Conservation (phyloP, 1,139 yeast genomes). For the Yamadazyma spencermartinsiae region DNA sequence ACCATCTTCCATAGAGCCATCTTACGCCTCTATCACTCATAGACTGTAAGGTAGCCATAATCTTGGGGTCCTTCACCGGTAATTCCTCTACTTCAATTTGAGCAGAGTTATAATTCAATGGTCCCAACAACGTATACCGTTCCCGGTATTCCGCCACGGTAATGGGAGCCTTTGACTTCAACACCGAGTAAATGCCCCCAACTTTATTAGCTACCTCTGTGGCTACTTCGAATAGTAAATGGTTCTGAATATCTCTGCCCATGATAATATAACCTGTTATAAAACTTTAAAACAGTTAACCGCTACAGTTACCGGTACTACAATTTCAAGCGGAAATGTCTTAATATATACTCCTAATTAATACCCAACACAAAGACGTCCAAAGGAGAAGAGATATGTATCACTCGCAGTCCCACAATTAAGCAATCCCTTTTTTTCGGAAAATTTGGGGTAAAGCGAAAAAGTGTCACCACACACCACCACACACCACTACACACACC, state of each 20-base stretch:
- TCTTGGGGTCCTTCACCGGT: constrained; percentile 61
- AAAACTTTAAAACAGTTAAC: too few species aligned
- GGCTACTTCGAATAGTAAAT: constrained; percentile 88
- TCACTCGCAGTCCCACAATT: neutral
- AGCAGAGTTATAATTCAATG: constrained; percentile 77
- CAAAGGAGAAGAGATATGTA: neutral
- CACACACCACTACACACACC: neutral
- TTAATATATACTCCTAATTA: neutral
- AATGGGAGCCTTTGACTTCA: constrained; percentile 95
- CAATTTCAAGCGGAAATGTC: neutral
- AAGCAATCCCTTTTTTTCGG: constrained; percentile 1
- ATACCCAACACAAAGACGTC: neutral
- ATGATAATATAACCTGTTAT: constrained; percentile 25
- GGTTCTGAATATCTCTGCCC: constrained; percentile 80
- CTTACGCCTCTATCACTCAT: constrained; percentile 81
- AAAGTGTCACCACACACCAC: neutral
- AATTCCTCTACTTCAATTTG: constrained; percentile 93
- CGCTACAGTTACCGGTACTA: too few species aligned
- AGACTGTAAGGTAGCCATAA: constrained; percentile 63
- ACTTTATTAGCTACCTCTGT: constrained; percentile 98
- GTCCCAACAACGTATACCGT: constrained; percentile 86
- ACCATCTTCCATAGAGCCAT: constrained; percentile 93
- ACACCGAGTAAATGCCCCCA: constrained; percentile 96
- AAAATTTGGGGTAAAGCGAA: constrained; percentile 2
- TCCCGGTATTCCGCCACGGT: constrained; percentile 92